These are phyloP conservation scores for Boletus tomentosulus DNA, from an alignment of 768 basidiomycete species.

Conservation along the genomic window DNA sequence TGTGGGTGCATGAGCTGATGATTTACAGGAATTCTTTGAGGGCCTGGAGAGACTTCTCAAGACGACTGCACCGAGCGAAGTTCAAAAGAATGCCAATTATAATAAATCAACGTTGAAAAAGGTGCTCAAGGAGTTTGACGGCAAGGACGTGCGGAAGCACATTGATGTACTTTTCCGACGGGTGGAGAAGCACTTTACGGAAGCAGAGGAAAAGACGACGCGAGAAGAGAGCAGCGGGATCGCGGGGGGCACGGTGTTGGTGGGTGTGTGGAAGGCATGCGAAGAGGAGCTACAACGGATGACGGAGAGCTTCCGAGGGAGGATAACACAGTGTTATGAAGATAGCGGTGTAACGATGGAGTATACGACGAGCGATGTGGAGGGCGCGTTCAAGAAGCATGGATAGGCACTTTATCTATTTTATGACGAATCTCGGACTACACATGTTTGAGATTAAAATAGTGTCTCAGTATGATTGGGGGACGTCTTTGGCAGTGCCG, in stretches of 20 bases:
- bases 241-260: slow-evolving; percentile 61
- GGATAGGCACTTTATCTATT: slow-evolving; percentile 17
- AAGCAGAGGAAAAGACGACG: slow-evolving; percentile 64
- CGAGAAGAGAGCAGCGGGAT: slow-evolving; percentile 52
- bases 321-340: slow-evolving; percentile 76
- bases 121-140: slow-evolving; percentile 75
- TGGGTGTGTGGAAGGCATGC: slow-evolving; percentile 87
- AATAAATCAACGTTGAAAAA: slow-evolving; percentile 78
- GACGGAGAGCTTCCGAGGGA: slow-evolving; percentile 61
- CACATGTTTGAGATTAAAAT: slow-evolving; percentile 13
- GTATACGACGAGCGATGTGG: slow-evolving; percentile 70
- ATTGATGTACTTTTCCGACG: slow-evolving; percentile 84
- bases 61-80: slow-evolving; percentile 72
- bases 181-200: slow-evolving; percentile 94
- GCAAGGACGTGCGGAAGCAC: slow-evolving; percentile 87
- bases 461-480: slow-evolving; percentile 11
- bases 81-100: slow-evolving; percentile 71
- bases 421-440: background rate
- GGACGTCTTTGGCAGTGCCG: background rate
- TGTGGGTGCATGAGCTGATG: slow-evolving; percentile 1
- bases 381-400: slow-evolving; percentile 72
- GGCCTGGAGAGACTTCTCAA: slow-evolving; percentile 85
- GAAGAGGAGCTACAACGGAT: slow-evolving; percentile 78
- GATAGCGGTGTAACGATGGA: slow-evolving; percentile 72
- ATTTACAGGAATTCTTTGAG: slow-evolving; percentile 84